Base-by-base conservation (phyloP, 2,329 filamentous ascomycete species). In the Colletotrichum costaricense region DNA sequence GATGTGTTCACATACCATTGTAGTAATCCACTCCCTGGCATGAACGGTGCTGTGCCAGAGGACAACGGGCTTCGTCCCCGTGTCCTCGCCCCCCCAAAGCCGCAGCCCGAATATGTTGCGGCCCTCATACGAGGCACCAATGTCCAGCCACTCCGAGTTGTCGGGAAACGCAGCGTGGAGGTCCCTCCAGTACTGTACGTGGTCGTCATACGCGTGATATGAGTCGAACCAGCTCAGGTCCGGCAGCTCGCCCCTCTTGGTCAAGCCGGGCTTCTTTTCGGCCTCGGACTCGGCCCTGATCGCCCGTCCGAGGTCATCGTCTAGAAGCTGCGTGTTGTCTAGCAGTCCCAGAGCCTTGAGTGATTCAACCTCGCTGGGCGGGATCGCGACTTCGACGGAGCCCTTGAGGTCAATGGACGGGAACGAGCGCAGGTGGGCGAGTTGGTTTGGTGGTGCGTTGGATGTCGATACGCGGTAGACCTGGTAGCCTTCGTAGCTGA, bases 31-130 rank as follows among this genome's bases (percentile, higher is more conserved):
- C 79, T 89, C 87, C 57, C 88, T 80, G 33, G 87, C 86, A 79
- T 90, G 87, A 8, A 88, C 87, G 42, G 86, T 88, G 19, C 85
- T 84, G 73, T 89, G 86, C 76, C 85, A 85, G 59, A 88, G 83
- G 33, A 88, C 80, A 12, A 84, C 86, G 8, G 85, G 85, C 78
- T 87, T 87, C 38, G 78, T 81, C 38, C 83, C 82, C 46, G 78
- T 78, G 12, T 82, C 81, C 4, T 78, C 76, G 58, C 78, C 81
- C 12, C 87, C 87, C 81, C 84, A 89, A 67, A 89, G 83, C 76
- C 88, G 87, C 62, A 88, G 78, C 7, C 90, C 93, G 46, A 89
- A 88, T 46, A 95, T 93, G 66, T 80, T 76, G 26, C 86, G 82
- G 1, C 85, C 86, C 71, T 87, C 80, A 49, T 82, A 82, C 16